Conservation (phyloP, 2,329 filamentous ascomycete genomes). For the Paracoccidioides lutzii region DNA sequence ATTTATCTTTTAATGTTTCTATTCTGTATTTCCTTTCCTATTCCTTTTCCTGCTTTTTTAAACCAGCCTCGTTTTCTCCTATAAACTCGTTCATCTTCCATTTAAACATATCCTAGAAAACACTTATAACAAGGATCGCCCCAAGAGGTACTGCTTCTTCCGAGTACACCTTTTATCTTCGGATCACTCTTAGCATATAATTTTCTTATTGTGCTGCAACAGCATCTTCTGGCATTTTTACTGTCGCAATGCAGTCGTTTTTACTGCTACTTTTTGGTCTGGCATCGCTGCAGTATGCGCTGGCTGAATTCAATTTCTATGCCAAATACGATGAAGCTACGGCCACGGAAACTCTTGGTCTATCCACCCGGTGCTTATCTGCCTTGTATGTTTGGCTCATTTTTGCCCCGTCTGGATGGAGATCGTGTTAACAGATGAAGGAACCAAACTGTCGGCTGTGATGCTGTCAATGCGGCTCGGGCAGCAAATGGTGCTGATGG, state of each 20-base stretch:
- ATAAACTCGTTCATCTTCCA: not conserved
- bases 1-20: not conserved
- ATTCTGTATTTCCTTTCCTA: not conserved
- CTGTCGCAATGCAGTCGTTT: not conserved
- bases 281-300: not conserved
- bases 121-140: not conserved
- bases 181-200: not conserved
- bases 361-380: conserved; percentile 8
- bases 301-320: conserved; percentile 11
- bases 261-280: conserved; percentile 2
- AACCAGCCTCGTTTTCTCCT: not conserved
- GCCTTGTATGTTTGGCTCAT: conserved; percentile 8
- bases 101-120: not conserved
- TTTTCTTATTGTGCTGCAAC: not conserved
- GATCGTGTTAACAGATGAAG: not conserved
- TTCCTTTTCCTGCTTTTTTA: not conserved
- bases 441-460: conserved; percentile 12
- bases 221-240: not conserved
- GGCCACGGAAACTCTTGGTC: conserved; percentile 7
- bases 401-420: not conserved
- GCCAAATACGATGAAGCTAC: conserved; percentile 9
- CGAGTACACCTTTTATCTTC: not conserved
- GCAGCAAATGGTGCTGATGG: conserved; percentile 8
- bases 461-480: conserved; percentile 9
- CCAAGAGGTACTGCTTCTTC: not conserved